Percentiles rank a stretch among this genome's conserved stretches.
phyloP scores from a whole-genome alignment of 2,329 filamentous ascomycete genomes.

The Xylaria multiplex region DNA sequence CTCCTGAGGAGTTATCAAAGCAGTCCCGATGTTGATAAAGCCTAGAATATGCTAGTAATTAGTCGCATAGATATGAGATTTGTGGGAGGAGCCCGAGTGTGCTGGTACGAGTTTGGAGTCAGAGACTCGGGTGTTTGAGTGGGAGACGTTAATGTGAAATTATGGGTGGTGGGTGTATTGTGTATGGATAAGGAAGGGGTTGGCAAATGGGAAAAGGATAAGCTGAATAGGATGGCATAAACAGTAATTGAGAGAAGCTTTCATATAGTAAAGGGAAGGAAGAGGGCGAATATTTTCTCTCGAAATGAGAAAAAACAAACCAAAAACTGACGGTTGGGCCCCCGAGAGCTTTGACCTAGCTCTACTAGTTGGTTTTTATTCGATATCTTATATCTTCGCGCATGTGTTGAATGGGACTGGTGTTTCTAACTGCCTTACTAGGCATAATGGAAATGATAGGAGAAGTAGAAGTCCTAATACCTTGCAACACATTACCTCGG shows the following conservation, averaged over 20 bases:
- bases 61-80: neutral
- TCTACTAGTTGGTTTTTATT: neutral
- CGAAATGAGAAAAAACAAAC: too few relatives aligned
- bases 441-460: slow-evolving; percentile 1
- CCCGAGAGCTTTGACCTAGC: slow-evolving; percentile 5
- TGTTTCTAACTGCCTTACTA: neutral
- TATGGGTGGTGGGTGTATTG: neutral
- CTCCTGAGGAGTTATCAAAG: neutral
- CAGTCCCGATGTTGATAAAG: neutral
- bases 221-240: neutral
- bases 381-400: neutral
- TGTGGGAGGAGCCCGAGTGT: neutral
- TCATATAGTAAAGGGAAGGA: neutral
- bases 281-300: too few relatives aligned
- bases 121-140: neutral
- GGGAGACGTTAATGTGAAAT: neutral
- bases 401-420: neutral
- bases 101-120: neutral
- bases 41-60: slow-evolving; percentile 18
- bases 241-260: neutral
- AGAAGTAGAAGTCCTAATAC: neutral
- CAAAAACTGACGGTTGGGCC: neutral
- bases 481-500: slow-evolving; percentile 6
- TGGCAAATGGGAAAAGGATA: neutral
- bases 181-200: too few relatives aligned